Base-by-base conservation (phyloP, 352 stramenopile genomes). In the Globisporangium nodosum region DNA sequence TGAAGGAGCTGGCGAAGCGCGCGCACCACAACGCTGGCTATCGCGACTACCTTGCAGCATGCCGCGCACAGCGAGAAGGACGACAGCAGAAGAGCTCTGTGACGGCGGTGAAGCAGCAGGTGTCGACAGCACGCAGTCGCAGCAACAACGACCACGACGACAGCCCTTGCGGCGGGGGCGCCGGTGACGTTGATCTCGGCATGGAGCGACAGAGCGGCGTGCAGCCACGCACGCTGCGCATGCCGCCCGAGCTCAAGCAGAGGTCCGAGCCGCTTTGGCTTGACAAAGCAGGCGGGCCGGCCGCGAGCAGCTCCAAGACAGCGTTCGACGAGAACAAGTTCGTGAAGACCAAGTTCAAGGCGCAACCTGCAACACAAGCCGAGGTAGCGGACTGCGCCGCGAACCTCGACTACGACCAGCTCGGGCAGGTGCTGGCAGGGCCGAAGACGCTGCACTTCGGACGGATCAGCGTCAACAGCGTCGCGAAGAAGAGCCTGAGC, bases 301-400 rank as follows among this genome's bases (percentile, higher is more conserved):
- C 35, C 3, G 18, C 18, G 7, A 49, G 7, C 27, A 83, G 80
- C 15, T 63, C 67, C 1, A 87, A 84, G 31, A 27, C 63, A 0
- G 70, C 85, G 42, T 88, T 94, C 37, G 85, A 97, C 51, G 88
- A 94, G 15, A 88, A 93, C 50, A 95, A 92, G 60, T 76, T 97
- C 30, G 73, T 97, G 35, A 91, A 92, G 64, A 90, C 90, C 57
- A 98, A 98, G 46, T 98, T 96, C 69, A 97, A 98, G 54, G 8
- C 78, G 0, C 48, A 58, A 3, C 92, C 94, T 6, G 78, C 85
- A 9, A 98, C 91, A 0, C 92, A 96, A 45, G 92, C 89, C 0
- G 94, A 98, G 46, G 65, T 96, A 1, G 75, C 78, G 0, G 92
- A 98, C 52, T 98, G 94, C 52, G 61, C 55, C 0, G 42, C 70